Conservation (phyloP, 225 moss, liverwort and hornwort genomes). For the Sphagnum tenellum region DNA sequence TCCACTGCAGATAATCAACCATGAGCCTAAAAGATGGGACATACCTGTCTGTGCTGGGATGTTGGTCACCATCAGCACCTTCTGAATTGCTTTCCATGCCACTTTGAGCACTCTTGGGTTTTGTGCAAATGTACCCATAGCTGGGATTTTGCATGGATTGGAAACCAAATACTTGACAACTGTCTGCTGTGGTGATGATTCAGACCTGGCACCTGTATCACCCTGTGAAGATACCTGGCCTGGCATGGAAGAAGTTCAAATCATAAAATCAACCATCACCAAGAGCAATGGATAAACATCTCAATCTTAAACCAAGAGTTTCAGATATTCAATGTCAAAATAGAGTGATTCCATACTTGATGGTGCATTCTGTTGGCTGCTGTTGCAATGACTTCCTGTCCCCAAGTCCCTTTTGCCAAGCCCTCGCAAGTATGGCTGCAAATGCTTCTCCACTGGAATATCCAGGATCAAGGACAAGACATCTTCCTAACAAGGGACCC, state of each 20-base stretch:
- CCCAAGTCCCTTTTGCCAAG: conserved; percentile 7
- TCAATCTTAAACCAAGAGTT: too few species aligned
- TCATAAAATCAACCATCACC: too few species aligned
- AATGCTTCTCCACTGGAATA: conserved; percentile 32
- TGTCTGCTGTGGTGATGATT: conserved; percentile 13
- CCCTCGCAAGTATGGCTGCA: conserved; percentile 20
- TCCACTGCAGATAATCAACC: too few species aligned
- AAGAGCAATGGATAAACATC: too few species aligned
- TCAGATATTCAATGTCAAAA: not conserved
- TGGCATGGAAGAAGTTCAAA: too few species aligned
- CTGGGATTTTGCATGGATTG: conserved; percentile 26
- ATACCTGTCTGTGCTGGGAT: too few species aligned
- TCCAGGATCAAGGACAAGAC: too few species aligned
- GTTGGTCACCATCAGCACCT: conserved; percentile 11
- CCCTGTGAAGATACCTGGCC: conserved; percentile 1
- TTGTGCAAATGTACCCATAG: conserved; percentile 15
- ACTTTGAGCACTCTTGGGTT: conserved; percentile 19
- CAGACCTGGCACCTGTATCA: conserved; percentile 11
- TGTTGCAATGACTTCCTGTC: conserved; percentile 3
- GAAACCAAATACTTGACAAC: conserved; percentile 29
- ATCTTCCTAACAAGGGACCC: too few species aligned
- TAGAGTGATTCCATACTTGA: conserved; percentile 15
- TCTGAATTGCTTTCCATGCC: conserved; percentile 34
- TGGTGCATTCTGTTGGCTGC: conserved; percentile 17
- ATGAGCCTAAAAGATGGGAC: too few species aligned